Evolutionary conservation across 1,284 basidiomycete genomes (phyloP).

Genomic region (Microbotryum violaceum): DNA sequence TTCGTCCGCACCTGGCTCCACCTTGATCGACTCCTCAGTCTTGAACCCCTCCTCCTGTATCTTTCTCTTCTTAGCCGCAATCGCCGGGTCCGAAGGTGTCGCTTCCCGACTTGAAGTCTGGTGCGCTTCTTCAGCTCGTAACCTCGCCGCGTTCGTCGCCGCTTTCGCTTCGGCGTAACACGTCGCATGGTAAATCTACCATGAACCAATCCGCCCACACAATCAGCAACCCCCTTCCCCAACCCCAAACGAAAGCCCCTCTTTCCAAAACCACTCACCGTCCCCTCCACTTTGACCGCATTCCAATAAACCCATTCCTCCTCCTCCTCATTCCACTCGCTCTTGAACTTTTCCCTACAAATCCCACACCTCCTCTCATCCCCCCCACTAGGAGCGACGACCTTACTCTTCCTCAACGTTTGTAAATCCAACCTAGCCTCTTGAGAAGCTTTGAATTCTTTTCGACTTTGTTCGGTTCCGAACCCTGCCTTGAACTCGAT

Average conservation of each 20-base stretch:
- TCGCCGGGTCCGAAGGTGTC: background rate
- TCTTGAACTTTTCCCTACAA: slow-evolving; percentile 89
- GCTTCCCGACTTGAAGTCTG: slow-evolving; percentile 1
- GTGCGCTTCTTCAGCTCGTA: slow-evolving; percentile 1
- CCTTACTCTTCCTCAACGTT: slow-evolving; percentile 65
- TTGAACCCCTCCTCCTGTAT: background rate
- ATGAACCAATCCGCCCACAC: background rate
- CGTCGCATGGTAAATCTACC: slow-evolving; percentile 81
- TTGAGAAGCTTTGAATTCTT: slow-evolving; percentile 49
- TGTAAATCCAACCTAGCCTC: slow-evolving; percentile 58
- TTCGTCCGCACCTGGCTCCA: background rate
- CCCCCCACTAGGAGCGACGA: slow-evolving; percentile 66
- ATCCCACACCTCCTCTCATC: slow-evolving; percentile 79
- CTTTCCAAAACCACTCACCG: slow-evolving; percentile 3
- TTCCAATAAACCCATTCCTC: slow-evolving; percentile 99
- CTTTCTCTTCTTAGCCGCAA: background rate
- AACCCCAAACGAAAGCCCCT: background rate
- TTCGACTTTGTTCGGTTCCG: background rate
- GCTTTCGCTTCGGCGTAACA: slow-evolving; percentile 64
- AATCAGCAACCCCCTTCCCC: background rate
- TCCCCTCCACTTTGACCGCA: slow-evolving; percentile 49
- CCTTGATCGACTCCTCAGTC: background rate
- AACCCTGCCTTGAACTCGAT: too few species aligned
- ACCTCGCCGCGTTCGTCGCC: slow-evolving; percentile 25
- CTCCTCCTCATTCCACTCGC: slow-evolving; percentile 89